Base-by-base conservation (phyloP, 768 basidiomycete species). In the Fomitopsis serialis region DNA sequence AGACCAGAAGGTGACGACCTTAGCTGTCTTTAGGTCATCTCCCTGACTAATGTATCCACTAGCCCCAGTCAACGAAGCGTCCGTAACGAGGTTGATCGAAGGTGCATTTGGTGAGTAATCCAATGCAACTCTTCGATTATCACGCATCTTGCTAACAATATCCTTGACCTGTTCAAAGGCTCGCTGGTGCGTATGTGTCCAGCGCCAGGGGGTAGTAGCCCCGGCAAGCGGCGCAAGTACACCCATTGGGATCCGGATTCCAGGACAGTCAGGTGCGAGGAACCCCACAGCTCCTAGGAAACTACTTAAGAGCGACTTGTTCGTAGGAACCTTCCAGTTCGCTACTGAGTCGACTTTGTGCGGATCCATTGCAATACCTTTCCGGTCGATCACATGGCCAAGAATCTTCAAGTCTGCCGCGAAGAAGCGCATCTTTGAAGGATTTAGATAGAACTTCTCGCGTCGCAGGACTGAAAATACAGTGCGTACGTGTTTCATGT, bases 351-450 rank as follows among this genome's bases (percentile, higher is more conserved):
- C 70, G 0, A 79, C 74, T 42, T 78, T 79, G 19, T 71, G 58
- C 0, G 73, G 73, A 35, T 78, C 74, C 73, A 78, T 77, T 0
- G 48, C 46, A 21, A 79, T 75, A 0, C 76, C 74, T 0, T 68
- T n/a, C 17, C 71, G 63, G 21, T 69, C 65, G 1, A 79, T 53
- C 0, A 76, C 54, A 0, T 63, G 64, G 0, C 75, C 74, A 0
- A 77, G 54, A 23, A 63, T 43, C 23, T 60, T 62, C 51, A 66
- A 27, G 22, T 55, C 42, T 0, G 37, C 11, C 1, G 48, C 48
- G 12, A 65, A 58, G 48, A 68, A 63, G 11, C 65, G 55, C 8
- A 68, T 45, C 53, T 67, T 67, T 4, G 53, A 21, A 0, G 53
- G 42, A 15, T 56, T 56, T 2, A 66, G 53, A 52, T 52, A 68